phyloP scores from a whole-genome alignment of 495 filamentous ascomycete species.

The Podospora pseudopauciseta region DNA sequence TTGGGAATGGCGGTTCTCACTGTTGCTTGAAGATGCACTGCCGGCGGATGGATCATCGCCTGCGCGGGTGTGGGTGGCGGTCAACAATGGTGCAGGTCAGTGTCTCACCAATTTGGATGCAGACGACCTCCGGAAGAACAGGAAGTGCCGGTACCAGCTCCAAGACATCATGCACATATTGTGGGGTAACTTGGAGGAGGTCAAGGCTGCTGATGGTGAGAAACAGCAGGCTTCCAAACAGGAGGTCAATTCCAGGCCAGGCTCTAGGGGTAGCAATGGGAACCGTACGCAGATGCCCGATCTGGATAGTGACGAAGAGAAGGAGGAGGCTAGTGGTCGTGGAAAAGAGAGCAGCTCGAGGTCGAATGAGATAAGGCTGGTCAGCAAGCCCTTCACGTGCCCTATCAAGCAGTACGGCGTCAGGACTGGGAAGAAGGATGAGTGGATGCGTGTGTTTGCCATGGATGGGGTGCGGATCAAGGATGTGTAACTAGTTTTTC shows the following conservation, averaged over 20 bases:
- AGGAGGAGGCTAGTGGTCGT: background rate
- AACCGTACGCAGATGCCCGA: constrained; percentile 1
- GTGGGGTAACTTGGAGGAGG: constrained; percentile 84
- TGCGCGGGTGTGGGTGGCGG: constrained; percentile 57
- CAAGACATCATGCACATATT: constrained; percentile 71
- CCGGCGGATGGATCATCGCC: constrained; percentile 29
- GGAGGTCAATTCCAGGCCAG: constrained; percentile 1
- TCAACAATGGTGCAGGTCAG: constrained; percentile 62
- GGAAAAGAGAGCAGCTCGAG: background rate
- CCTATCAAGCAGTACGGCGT: constrained; percentile 62
- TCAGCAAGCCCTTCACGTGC: constrained; percentile 56
- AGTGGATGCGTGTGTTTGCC: constrained; percentile 52
- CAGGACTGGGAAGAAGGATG: constrained; percentile 35
- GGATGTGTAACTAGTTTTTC: background rate
- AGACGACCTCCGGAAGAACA: constrained; percentile 56
- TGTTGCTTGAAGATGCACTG: constrained; percentile 63
- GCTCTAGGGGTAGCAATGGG: background rate
- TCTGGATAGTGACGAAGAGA: constrained; percentile 25
- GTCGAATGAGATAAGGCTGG: background rate
- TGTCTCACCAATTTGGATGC: constrained; percentile 64
- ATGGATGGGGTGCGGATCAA: constrained; percentile 54
- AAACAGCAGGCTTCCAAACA: constrained; percentile 7
- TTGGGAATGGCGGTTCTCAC: constrained; percentile 79
- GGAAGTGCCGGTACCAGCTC: constrained; percentile 45
- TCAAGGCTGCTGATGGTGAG: constrained; percentile 35